These are phyloP conservation scores for Trichocomaceae sp. DNA, from an alignment of 2,329 filamentous ascomycete genomes.

Conservation along the genomic window DNA sequence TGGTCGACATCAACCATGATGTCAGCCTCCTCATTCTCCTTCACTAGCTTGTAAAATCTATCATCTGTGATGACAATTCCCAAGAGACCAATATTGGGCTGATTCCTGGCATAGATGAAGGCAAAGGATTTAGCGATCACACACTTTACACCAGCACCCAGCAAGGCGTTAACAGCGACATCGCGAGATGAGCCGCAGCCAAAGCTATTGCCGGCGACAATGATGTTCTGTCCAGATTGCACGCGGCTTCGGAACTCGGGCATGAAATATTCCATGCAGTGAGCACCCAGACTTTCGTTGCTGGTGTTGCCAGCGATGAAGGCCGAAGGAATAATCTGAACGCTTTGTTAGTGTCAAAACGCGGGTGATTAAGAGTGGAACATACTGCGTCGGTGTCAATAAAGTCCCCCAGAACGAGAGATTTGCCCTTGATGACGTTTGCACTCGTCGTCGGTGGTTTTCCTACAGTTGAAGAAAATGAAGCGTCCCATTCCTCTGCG, in stretches of 20 bases:
- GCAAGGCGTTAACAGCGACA: conserved; percentile 37
- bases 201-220: conserved; percentile 42
- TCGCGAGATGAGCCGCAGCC: conserved; percentile 43
- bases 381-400: conserved; percentile 37
- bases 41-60: conserved; percentile 31
- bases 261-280: conserved; percentile 37
- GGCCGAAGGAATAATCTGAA: not conserved
- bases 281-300: conserved; percentile 29
- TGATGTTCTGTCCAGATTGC: conserved; percentile 30
- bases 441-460: not conserved
- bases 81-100: conserved; percentile 40
- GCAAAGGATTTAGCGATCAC: conserved; percentile 42
- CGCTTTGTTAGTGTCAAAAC: too few species aligned
- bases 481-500: too few species aligned
- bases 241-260: conserved; percentile 36
- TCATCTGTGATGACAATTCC: conserved; percentile 37
- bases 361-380: not conserved
- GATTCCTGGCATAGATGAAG: conserved; percentile 44
- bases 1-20: conserved; percentile 26
- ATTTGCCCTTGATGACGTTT: conserved; percentile 26
- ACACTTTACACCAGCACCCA: conserved; percentile 33
- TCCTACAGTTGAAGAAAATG: too few species aligned
- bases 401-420: conserved; percentile 39
- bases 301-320: conserved; percentile 23
- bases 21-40: conserved; percentile 30